These are phyloP conservation scores for Acrocalymma vagum DNA, from an alignment of 2,329 filamentous ascomycete species.

Conservation along the genomic window DNA sequence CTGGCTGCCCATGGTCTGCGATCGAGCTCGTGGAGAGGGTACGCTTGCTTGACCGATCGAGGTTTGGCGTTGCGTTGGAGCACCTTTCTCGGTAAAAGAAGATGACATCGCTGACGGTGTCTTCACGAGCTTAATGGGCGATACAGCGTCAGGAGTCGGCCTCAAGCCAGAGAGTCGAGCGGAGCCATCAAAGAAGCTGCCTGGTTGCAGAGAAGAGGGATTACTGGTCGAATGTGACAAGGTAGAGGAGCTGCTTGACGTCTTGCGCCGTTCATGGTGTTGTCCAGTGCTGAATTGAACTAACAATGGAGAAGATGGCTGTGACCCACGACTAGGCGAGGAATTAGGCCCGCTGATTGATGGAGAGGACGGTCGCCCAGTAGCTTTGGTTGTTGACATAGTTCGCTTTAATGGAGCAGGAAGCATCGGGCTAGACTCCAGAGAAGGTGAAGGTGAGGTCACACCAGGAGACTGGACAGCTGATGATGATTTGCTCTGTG, in stretches of 20 bases:
- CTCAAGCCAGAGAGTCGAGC: conserved; percentile 65
- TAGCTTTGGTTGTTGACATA: conserved; percentile 81
- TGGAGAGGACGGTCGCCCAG: conserved; percentile 80
- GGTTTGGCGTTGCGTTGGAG: conserved; percentile 41
- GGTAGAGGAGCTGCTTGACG: conserved; percentile 86
- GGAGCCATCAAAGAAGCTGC: conserved; percentile 75
- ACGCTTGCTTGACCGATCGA: conserved; percentile 30
- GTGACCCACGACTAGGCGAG: conserved; percentile 86
- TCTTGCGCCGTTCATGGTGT: conserved; percentile 85
- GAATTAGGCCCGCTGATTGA: conserved; percentile 83
- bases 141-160: conserved; percentile 61
- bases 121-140: conserved; percentile 60
- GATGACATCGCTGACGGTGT: conserved; percentile 54
- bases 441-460: conserved; percentile 67
- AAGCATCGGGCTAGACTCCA: conserved; percentile 87
- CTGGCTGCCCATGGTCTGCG: conserved; percentile 92
- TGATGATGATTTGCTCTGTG: conserved; percentile 61
- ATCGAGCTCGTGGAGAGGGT: conserved; percentile 74
- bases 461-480: conserved; percentile 52
- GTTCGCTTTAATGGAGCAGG: conserved; percentile 83
- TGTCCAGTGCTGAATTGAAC: conserved; percentile 93
- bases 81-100: conserved; percentile 56
- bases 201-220: conserved; percentile 70
- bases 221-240: conserved; percentile 79
- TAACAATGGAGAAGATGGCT: conserved; percentile 88